phyloP scores from a whole-genome alignment of 768 basidiomycete species.

The Boletus tomentosulus region DNA sequence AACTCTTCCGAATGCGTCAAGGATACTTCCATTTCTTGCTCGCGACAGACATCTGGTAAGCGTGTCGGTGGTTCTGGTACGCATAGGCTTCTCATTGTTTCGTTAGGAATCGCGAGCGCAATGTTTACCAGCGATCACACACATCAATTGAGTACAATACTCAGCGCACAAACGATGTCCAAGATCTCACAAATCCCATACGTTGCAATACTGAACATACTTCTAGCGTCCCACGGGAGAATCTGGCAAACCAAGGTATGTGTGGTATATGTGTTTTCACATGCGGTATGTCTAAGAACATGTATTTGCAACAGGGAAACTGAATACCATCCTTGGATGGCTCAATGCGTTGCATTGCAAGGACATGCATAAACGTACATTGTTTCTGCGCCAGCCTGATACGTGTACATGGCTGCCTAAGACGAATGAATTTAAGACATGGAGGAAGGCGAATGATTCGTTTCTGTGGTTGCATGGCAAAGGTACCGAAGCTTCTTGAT shows the following conservation, averaged over 20 bases:
- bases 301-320: background rate
- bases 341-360: slow-evolving; percentile 3
- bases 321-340: slow-evolving; percentile 2
- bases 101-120: slow-evolving; percentile 3
- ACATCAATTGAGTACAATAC: too few species aligned
- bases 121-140: background rate
- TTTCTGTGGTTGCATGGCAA: slow-evolving; percentile 16
- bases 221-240: background rate
- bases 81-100: background rate
- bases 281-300: background rate
- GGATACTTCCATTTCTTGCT: slow-evolving; percentile 13
- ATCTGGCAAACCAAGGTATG: background rate
- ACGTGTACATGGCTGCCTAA: slow-evolving; percentile 13
- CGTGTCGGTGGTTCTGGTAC: background rate
- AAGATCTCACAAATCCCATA: background rate
- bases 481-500: background rate
- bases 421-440: background rate
- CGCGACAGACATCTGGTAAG: slow-evolving; percentile 12
- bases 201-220: too few species aligned
- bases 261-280: background rate
- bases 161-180: too few species aligned
- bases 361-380: background rate
- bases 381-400: background rate
- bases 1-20: background rate
- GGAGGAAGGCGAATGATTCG: slow-evolving; percentile 1